A percentile compares a stretch with the other conserved stretches of the same genome.
phyloP scores from a whole-genome alignment of 345 rosid species.

The Eutrema japonicum region DNA sequence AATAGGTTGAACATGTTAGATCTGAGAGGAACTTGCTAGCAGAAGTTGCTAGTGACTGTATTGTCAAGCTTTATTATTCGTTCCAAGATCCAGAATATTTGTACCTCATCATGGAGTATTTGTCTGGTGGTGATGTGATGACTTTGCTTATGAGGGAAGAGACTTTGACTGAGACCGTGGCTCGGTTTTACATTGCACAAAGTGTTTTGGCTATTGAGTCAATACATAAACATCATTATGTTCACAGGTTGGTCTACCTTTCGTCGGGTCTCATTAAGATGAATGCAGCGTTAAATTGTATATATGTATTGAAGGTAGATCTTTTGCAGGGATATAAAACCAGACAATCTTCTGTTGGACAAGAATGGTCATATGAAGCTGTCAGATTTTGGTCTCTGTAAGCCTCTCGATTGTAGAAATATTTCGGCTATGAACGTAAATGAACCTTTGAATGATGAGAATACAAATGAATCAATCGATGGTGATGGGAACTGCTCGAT shows the following conservation, averaged over 20 bases:
- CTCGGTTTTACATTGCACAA: conserved; percentile 90
- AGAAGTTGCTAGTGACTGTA: conserved; percentile 87
- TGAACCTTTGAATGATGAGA: conserved; percentile 71
- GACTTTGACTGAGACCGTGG: conserved; percentile 89
- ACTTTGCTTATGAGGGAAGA: conserved; percentile 93
- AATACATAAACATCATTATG: conserved; percentile 86
- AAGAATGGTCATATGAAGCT: conserved; percentile 89
- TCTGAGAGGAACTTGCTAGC: conserved; percentile 97
- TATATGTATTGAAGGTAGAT: conserved; percentile 24
- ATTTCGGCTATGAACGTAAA: conserved; percentile 73
- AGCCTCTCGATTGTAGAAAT: conserved; percentile 85
- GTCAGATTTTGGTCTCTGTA: conserved; percentile 98
- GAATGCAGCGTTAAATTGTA: conserved; percentile 9
- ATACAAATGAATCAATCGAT: conserved; percentile 67
- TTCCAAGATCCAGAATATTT: conserved; percentile 85
- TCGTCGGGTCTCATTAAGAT: background rate
- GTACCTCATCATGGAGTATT: conserved; percentile 90
- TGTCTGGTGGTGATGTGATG: conserved; percentile 97
- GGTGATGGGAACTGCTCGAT: conserved; percentile 57
- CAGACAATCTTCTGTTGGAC: conserved; percentile 92
- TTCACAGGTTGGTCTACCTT: conserved; percentile 71
- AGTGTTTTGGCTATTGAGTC: conserved; percentile 91
- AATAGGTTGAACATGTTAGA: conserved; percentile 89
- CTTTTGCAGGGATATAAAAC: conserved; percentile 85
- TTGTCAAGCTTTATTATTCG: conserved; percentile 90